A percentile compares a stretch with the other conserved stretches of the same genome.
Evolutionary conservation across 1,139 yeast genomes (phyloP).

Genomic region (Zygosaccharomyces sapae): DNA sequence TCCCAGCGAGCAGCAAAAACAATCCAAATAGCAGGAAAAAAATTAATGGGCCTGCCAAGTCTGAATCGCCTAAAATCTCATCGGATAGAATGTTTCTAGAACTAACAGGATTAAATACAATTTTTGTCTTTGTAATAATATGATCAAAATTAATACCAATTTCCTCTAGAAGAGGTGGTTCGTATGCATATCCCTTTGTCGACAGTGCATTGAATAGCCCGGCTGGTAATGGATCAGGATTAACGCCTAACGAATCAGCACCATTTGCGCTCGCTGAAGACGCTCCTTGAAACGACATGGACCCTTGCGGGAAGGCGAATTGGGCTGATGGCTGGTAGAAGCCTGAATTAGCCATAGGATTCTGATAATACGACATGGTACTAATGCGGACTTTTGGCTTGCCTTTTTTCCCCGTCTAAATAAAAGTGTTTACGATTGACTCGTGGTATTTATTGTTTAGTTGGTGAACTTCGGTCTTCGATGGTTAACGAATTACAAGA

Average conservation of each 20-base stretch:
- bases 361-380: slow-evolving; percentile 20
- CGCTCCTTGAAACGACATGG: slow-evolving; percentile 31
- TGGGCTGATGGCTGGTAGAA: slow-evolving; percentile 34
- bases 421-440: no score
- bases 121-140: slow-evolving; percentile 77
- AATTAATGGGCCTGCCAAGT: slow-evolving; percentile 90
- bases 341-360: slow-evolving; percentile 17
- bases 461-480: not conserved
- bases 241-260: slow-evolving; percentile 19
- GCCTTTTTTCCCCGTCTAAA: not conserved
- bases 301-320: slow-evolving; percentile 35
- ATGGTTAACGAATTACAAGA: not conserved
- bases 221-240: slow-evolving; percentile 51
- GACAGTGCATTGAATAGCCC: slow-evolving; percentile 92
- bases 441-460: not conserved
- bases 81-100: slow-evolving; percentile 41
- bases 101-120: slow-evolving; percentile 77
- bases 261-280: slow-evolving; percentile 9
- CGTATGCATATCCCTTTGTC: slow-evolving; percentile 89
- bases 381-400: not conserved
- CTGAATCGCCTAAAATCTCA: slow-evolving; percentile 86
- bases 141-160: slow-evolving; percentile 89
- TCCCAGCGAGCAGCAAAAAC: slow-evolving; percentile 75
- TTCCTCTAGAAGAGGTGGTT: slow-evolving; percentile 88
- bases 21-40: slow-evolving; percentile 90